Evolutionary conservation across 306 rosid species (phyloP).

Genomic region (Vigna hirtella): DNA sequence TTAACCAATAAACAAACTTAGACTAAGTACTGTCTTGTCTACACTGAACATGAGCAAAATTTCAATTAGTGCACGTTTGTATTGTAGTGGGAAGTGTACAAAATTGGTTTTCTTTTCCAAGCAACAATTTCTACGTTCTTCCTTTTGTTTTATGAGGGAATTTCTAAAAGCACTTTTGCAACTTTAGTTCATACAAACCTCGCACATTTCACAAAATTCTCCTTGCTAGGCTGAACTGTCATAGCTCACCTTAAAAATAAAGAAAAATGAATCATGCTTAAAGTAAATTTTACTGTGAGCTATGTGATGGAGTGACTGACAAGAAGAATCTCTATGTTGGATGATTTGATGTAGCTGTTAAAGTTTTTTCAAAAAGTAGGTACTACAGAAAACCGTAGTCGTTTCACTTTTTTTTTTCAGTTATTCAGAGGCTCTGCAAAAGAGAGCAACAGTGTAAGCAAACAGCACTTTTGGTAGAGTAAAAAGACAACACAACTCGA

Average conservation of each 20-base stretch:
- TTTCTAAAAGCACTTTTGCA: background rate
- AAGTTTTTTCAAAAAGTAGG: background rate
- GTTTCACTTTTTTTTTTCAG: conserved; percentile 15
- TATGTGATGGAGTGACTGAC: background rate
- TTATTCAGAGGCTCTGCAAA: conserved; percentile 2
- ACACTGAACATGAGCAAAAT: background rate
- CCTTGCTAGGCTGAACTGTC: background rate
- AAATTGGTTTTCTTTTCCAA: background rate
- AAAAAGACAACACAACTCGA: background rate
- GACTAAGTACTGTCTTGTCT: background rate
- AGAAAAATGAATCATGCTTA: background rate
- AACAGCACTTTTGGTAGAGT: conserved; percentile 7
- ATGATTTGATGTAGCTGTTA: conserved; percentile 36
- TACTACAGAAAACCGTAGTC: background rate
- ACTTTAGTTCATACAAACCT: background rate
- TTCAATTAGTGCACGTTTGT: background rate
- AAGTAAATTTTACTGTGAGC: background rate
- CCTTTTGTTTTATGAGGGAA: no score
- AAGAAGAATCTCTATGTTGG: conserved; percentile 20
- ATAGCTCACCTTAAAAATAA: background rate
- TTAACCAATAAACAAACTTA: background rate
- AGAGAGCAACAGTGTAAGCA: conserved; percentile 14
- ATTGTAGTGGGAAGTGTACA: background rate
- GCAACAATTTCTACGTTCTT: background rate
- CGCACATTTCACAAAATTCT: background rate